phyloP scores from a whole-genome alignment of 306 rosid genomes.

The Vicia villosa region DNA sequence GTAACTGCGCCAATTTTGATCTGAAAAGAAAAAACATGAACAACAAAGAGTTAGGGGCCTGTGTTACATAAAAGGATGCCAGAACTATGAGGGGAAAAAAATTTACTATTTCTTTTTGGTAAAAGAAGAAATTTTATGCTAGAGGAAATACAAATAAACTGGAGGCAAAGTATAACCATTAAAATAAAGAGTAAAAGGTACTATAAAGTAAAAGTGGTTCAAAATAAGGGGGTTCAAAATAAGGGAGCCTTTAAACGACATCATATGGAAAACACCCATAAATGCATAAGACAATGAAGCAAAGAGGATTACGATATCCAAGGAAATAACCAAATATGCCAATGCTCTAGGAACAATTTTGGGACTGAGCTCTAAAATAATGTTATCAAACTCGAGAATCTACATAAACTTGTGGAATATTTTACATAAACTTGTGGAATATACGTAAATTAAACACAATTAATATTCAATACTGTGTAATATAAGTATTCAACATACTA shows the following conservation, averaged over 20 bases:
- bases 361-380: slow-evolving; percentile 13
- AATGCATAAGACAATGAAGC: slow-evolving; percentile 13
- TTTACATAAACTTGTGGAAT: slow-evolving; percentile 1
- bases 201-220: slow-evolving; percentile 17
- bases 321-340: slow-evolving; percentile 21
- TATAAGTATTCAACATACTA: slow-evolving; percentile 1
- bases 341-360: background rate
- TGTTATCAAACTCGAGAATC: background rate
- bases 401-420: slow-evolving; percentile 1
- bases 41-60: slow-evolving; percentile 24
- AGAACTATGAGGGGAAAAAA: background rate
- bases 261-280: slow-evolving; percentile 14
- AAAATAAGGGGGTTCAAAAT: slow-evolving; percentile 23
- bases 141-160: background rate
- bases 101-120: slow-evolving; percentile 1
- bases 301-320: slow-evolving; percentile 12
- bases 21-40: slow-evolving; percentile 45
- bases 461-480: background rate
- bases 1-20: slow-evolving; percentile 71
- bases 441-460: too few relatives aligned
- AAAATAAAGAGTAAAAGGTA: slow-evolving; percentile 17
- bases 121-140: slow-evolving; percentile 21
- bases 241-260: slow-evolving; percentile 22
- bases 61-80: slow-evolving; percentile 25
- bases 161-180: background rate